These are phyloP conservation scores for Salvia splendens DNA, from an alignment of 257 asterid species.

Conservation along the genomic window DNA sequence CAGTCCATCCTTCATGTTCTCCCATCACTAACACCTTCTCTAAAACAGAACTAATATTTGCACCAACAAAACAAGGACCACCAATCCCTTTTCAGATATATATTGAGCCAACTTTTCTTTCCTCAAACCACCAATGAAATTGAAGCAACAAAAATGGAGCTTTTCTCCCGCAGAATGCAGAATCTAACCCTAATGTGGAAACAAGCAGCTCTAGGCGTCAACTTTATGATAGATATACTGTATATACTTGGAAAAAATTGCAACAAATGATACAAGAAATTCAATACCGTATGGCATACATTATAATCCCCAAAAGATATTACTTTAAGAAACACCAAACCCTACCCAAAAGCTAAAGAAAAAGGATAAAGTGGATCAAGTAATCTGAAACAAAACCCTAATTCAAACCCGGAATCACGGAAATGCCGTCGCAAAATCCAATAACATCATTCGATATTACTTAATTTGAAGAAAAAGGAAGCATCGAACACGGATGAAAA, in stretches of 20 bases:
- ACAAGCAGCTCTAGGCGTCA: conserved; percentile 10
- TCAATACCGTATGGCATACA: conserved; percentile 15
- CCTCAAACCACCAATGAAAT: conserved; percentile 13
- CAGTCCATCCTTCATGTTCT: conserved; percentile 78
- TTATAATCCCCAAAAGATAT: conserved; percentile 11
- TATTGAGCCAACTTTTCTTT: conserved; percentile 22
- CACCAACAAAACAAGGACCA: conserved; percentile 7
- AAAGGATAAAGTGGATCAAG: conserved; percentile 34
- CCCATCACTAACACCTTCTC: conserved; percentile 66
- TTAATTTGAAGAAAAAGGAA: not conserved
- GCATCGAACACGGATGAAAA: conserved; percentile 22
- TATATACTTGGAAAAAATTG: conserved; percentile 6
- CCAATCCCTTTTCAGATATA: not conserved
- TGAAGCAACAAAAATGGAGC: conserved; percentile 16
- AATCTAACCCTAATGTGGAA: conserved; percentile 35
- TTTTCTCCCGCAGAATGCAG: conserved; percentile 21
- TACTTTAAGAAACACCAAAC: conserved; percentile 13
- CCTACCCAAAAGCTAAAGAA: conserved; percentile 20
- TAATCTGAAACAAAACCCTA: conserved; percentile 47
- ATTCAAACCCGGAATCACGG: conserved; percentile 31
- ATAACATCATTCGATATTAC: conserved; percentile 26
- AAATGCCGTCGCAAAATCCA: conserved; percentile 40
- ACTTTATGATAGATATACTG: conserved; percentile 16
- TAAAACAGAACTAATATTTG: conserved; percentile 28
- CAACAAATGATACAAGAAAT: conserved; percentile 10